Base-by-base conservation (phyloP, 106 monocot genomes). In the Narthecium ossifragum region DNA sequence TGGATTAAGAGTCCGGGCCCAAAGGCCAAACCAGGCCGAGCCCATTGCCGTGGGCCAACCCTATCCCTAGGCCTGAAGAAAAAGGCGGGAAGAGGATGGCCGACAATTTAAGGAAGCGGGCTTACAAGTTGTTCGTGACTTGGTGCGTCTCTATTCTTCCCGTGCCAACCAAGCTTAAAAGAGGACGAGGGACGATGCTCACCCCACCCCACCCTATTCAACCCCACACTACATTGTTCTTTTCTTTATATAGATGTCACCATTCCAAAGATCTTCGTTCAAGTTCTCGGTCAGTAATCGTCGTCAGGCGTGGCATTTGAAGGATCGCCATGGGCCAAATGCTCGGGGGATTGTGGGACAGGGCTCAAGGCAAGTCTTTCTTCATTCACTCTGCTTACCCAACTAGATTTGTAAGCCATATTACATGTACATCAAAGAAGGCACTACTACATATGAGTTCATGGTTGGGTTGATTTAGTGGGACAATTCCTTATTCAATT, bases 361-460 rank as follows among this genome's bases (percentile, higher is more conserved):
- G 60, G 51, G 69, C 60, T 28, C 60, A 37, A 52, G 69, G 69
- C 28, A 51, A 52, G 40, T 17, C n/a, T 4, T 59, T 26, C 15
- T 9, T 60, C 23, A 13, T 3, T 15, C 11, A 5, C 12, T 30
- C 30, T 3, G 10, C 15, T 53, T 61, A 26, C 13, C 10, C 40
- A 17, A 27, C 45, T 41, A 27, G 10, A 5, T 28, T 10, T 24
- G n/a, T n/a, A n/a, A n/a, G n/a, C n/a, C n/a, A n/a, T n/a, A n/a
- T n/a, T n/a, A n/a, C n/a, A n/a, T n/a, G n/a, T n/a, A n/a, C n/a
- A n/a, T n/a, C n/a, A n/a, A n/a, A n/a, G n/a, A n/a, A n/a, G n/a
- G n/a, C n/a, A n/a, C n/a, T n/a, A n/a, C n/a, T n/a, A n/a, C n/a
- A n/a, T n/a, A n/a, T n/a, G n/a, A n/a, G n/a, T n/a, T n/a, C n/a